Evolutionary conservation across 768 basidiomycete genomes (phyloP).

Genomic region (Panellus pusillus): DNA sequence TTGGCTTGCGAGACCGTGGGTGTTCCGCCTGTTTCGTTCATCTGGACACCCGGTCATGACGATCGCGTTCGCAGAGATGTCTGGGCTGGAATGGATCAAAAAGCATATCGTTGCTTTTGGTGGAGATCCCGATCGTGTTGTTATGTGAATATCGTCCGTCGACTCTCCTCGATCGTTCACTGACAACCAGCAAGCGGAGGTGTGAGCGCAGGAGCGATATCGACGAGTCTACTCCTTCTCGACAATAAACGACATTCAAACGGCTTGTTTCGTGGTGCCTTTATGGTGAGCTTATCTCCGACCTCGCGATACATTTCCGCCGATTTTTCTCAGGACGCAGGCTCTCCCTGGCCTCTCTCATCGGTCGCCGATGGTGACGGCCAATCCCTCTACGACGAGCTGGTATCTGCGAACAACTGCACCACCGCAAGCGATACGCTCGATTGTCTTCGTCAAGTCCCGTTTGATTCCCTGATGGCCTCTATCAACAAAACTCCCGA

Average conservation of each 20-base stretch:
- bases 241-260: not conserved
- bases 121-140: slow-evolving; percentile 28
- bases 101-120: slow-evolving; percentile 36
- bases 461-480: slow-evolving; percentile 28
- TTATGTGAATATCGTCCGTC: not conserved
- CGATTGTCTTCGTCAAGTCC: slow-evolving; percentile 32
- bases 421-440: slow-evolving; percentile 26
- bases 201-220: not conserved
- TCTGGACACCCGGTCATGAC: too few species aligned
- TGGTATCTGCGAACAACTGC: slow-evolving; percentile 21
- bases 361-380: not conserved
- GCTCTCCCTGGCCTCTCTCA: not conserved
- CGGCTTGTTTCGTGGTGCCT: not conserved
- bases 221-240: not conserved
- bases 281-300: not conserved
- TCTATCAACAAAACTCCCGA: slow-evolving; percentile 34
- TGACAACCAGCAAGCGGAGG: not conserved
- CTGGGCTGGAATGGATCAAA: slow-evolving; percentile 38
- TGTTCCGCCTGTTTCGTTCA: slow-evolving; percentile 5
- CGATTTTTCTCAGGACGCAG: not conserved
- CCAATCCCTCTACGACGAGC: not conserved
- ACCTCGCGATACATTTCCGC: too few species aligned
- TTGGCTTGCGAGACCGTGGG: slow-evolving; percentile 51
- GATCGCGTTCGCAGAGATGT: not conserved
- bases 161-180: too few species aligned